phyloP scores from a whole-genome alignment of 768 basidiomycete genomes.

The Mycena rosella region DNA sequence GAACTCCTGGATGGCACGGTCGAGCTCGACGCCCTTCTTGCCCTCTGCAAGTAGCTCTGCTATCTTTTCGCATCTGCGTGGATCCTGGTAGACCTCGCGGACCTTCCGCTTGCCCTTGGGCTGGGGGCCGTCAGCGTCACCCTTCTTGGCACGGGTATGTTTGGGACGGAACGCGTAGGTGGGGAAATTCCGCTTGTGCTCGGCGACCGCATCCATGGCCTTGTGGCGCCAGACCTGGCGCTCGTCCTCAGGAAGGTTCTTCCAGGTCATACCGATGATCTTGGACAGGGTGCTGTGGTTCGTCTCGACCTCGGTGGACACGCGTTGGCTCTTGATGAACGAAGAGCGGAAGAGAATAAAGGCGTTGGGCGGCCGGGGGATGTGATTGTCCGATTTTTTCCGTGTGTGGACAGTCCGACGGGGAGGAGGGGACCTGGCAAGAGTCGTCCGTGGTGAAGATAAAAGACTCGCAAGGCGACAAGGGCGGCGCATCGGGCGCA shows the following conservation, averaged over 20 bases:
- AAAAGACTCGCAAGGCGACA: slow-evolving; percentile 46
- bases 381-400: slow-evolving; percentile 67
- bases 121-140: slow-evolving; percentile 43
- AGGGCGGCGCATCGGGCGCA: slow-evolving; percentile 36
- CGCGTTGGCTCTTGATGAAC: slow-evolving; percentile 70
- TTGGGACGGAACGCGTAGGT: slow-evolving; percentile 81
- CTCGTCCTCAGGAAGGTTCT: slow-evolving; percentile 67
- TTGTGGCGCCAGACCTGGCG: slow-evolving; percentile 78
- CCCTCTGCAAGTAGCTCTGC: slow-evolving; percentile 71
- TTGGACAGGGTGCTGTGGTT: slow-evolving; percentile 73
- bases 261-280: slow-evolving; percentile 74
- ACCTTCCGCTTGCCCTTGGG: slow-evolving; percentile 62
- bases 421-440: slow-evolving; percentile 33
- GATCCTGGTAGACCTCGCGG: slow-evolving; percentile 73
- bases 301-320: slow-evolving; percentile 69
- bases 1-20: slow-evolving; percentile 67
- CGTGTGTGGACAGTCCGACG: slow-evolving; percentile 57
- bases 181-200: slow-evolving; percentile 82
- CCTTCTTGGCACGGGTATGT: slow-evolving; percentile 59
- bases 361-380: slow-evolving; percentile 73
- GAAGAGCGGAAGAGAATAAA: slow-evolving; percentile 74
- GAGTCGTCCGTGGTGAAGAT: slow-evolving; percentile 58
- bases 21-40: slow-evolving; percentile 67
- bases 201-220: slow-evolving; percentile 78
- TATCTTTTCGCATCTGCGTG: slow-evolving; percentile 74